Conservation (phyloP, 1,284 basidiomycete species). For the Ceratobasidium sp. region DNA sequence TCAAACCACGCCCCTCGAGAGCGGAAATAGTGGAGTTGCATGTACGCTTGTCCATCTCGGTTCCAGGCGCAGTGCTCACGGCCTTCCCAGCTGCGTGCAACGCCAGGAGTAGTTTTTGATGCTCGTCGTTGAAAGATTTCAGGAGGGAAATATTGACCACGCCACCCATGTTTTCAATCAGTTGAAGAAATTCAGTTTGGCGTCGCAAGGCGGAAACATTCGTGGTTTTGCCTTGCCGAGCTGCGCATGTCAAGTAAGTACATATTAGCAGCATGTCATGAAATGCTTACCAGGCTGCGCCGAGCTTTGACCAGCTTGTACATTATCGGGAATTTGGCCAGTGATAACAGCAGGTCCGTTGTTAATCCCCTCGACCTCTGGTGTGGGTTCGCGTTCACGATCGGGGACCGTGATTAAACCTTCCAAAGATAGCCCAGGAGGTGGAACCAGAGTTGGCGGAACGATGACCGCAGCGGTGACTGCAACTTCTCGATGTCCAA, state of each 20-base stretch:
- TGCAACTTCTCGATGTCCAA: neutral
- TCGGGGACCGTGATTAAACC: neutral
- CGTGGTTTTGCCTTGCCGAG: neutral
- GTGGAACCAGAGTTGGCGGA: neutral
- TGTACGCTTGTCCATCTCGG: slow-evolving; percentile 80
- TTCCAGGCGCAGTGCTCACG: slow-evolving; percentile 74
- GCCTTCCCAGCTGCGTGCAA: slow-evolving; percentile 71
- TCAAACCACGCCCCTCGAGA: slow-evolving; percentile 71
- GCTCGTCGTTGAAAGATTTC: slow-evolving; percentile 76
- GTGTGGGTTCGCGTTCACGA: neutral
- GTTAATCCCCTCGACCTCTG: neutral
- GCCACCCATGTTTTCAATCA: slow-evolving; percentile 73
- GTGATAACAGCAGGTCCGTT: neutral
- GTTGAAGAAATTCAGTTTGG: slow-evolving; percentile 78
- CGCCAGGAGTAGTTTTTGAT: slow-evolving; percentile 69
- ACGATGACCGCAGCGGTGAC: neutral
- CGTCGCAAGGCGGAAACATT: slow-evolving; percentile 81
- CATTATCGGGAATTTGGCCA: neutral
- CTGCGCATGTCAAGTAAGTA: neutral
- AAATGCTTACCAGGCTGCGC: neutral
- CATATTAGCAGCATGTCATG: neutral
- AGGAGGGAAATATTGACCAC: slow-evolving; percentile 70
- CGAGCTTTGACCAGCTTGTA: neutral
- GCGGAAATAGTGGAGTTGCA: slow-evolving; percentile 69
- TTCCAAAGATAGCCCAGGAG: neutral